A percentile compares a stretch with the other conserved stretches of the same genome.
Evolutionary conservation across 192 early-diverging fungal species (phyloP).

Genomic region (Coemansia sp.): DNA sequence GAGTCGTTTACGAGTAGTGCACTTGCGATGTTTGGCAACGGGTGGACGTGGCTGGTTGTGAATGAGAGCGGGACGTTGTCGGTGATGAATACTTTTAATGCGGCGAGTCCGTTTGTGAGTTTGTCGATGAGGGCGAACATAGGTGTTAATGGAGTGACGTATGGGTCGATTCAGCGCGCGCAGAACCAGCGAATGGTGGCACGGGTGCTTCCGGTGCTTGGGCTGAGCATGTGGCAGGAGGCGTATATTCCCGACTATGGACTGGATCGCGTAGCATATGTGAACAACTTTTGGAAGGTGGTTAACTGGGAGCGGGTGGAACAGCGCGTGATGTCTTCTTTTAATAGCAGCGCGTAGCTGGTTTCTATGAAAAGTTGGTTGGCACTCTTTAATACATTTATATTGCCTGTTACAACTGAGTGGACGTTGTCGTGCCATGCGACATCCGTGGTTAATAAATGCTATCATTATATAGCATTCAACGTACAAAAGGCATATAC

Average conservation of each 20-base stretch:
- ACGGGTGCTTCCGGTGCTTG: constrained; percentile 38
- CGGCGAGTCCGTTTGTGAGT: constrained; percentile 39
- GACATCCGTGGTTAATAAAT: too few species aligned
- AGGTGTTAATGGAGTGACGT: constrained; percentile 19
- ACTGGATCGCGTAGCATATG: constrained; percentile 38
- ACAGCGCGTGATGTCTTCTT: constrained; percentile 31
- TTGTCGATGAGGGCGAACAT: constrained; percentile 17
- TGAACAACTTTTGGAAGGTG: constrained; percentile 48
- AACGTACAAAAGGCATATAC: too few species aligned
- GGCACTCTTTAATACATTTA: neutral
- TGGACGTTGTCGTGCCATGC: too few species aligned
- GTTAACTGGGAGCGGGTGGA: constrained; percentile 51
- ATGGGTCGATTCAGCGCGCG: constrained; percentile 22
- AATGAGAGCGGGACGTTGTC: constrained; percentile 33
- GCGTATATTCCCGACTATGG: constrained; percentile 50
- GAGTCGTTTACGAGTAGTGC: constrained; percentile 32
- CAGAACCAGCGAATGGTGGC: constrained; percentile 22
- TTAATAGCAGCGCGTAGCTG: neutral
- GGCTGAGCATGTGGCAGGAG: constrained; percentile 56
- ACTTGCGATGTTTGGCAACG: constrained; percentile 50
- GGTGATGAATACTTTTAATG: constrained; percentile 53
- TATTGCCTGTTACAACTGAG: neutral
- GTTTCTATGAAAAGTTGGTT: neutral
- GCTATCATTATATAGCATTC: too few species aligned
- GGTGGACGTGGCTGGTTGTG: constrained; percentile 55